phyloP scores from a whole-genome alignment of 2,329 filamentous ascomycete species.

The Cladosporium austrohemisphaericum region DNA sequence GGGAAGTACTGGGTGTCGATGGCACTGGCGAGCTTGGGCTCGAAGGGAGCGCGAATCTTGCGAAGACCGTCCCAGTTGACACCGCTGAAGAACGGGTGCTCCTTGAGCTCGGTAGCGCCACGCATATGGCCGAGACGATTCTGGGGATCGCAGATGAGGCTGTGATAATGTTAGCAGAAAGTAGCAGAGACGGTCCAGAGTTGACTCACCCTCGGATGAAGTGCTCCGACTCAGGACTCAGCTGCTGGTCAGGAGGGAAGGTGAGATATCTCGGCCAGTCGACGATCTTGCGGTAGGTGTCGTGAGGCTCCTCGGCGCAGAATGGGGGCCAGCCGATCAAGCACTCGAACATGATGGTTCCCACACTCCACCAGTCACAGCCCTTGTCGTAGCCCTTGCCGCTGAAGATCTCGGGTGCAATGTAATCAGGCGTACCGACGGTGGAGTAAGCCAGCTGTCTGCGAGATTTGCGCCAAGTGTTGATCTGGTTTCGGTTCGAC shows the following conservation, averaged over 20 bases:
- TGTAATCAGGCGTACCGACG: constrained; percentile 96
- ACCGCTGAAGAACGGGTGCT: constrained; percentile 91
- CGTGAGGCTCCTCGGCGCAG: constrained; percentile 94
- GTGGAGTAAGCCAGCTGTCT: constrained; percentile 97
- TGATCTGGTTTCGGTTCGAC: constrained; percentile 95
- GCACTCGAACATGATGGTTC: constrained; percentile 99
- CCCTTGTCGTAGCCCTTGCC: constrained; percentile 94
- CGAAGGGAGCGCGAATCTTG: constrained; percentile 90
- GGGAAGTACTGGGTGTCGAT: constrained; percentile 98
- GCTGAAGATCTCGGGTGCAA: constrained; percentile 96
- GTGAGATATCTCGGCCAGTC: constrained; percentile 96
- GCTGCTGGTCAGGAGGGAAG: constrained; percentile 90
- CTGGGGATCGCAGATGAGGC: constrained; percentile 89
- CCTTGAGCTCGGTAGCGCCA: constrained; percentile 88
- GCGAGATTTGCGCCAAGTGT: constrained; percentile 95
- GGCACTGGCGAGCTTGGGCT: constrained; percentile 87
- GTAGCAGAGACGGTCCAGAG: constrained; percentile 20
- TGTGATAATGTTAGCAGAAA: constrained; percentile 35
- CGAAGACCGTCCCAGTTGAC: constrained; percentile 93
- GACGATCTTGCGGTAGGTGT: constrained; percentile 98
- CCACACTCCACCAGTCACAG: constrained; percentile 98
- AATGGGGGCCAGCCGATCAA: constrained; percentile 98
- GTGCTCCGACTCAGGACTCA: constrained; percentile 85
- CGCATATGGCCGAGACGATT: constrained; percentile 80
- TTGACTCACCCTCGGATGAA: constrained; percentile 76